Conservation (phyloP, 805 yeast species). For the Wickerhamiella parazyma region DNA sequence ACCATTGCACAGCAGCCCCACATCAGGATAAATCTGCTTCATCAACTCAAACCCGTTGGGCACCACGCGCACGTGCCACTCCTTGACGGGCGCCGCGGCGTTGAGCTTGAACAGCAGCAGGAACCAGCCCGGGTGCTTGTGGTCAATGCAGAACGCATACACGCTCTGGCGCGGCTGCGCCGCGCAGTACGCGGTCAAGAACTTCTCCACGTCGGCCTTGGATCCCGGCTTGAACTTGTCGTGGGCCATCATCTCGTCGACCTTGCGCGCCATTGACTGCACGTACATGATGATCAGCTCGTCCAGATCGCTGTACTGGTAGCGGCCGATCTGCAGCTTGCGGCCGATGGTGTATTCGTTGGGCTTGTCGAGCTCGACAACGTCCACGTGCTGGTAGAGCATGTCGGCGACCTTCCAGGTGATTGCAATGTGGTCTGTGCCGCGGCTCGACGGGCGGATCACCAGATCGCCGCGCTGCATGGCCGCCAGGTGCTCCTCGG, state of each 20-base stretch:
- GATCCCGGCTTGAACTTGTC: slow-evolving; percentile 83
- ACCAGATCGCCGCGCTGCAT: slow-evolving; percentile 83
- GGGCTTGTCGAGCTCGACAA: slow-evolving; percentile 58
- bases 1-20: slow-evolving; percentile 81
- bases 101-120: slow-evolving; percentile 71
- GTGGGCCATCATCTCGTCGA: slow-evolving; percentile 69
- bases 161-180: slow-evolving; percentile 86
- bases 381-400: slow-evolving; percentile 81
- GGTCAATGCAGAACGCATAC: slow-evolving; percentile 82
- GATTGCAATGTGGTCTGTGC: slow-evolving; percentile 73
- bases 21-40: slow-evolving; percentile 77
- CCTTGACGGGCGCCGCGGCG: slow-evolving; percentile 34
- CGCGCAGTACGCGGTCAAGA: slow-evolving; percentile 77
- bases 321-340: slow-evolving; percentile 49
- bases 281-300: slow-evolving; percentile 81
- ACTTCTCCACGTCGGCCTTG: slow-evolving; percentile 63
- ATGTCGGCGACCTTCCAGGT: slow-evolving; percentile 95
- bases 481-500: slow-evolving; percentile 85
- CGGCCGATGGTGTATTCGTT: slow-evolving; percentile 50
- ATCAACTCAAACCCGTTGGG: slow-evolving; percentile 75
- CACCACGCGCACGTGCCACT: slow-evolving; percentile 86
- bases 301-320: slow-evolving; percentile 73
- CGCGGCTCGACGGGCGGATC: slow-evolving; percentile 86
- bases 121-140: slow-evolving; percentile 90
- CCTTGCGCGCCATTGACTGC: slow-evolving; percentile 66